Evolutionary conservation across 192 early-diverging fungal genomes (phyloP), one percentile per base, ranked within the genome.

Genomic region (Coemansia sp.): DNA sequence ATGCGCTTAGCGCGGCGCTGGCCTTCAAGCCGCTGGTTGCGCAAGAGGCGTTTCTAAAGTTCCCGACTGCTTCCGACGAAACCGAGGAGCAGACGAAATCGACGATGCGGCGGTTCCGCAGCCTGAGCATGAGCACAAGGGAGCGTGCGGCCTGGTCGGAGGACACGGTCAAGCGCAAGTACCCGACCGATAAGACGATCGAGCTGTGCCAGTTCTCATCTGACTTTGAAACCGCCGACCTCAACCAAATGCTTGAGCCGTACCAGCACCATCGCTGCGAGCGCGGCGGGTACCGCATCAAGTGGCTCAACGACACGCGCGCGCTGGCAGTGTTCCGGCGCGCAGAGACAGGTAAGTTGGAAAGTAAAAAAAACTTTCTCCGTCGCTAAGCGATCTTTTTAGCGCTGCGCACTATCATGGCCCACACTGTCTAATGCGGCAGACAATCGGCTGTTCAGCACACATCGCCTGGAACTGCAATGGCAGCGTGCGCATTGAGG

Each of bases 181-280:
- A 83, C 47, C 75, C 81, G 35, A 68, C 72, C 0, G 81, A 83
- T 45, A 83, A 83, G 64, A 83, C 81, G 29, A 66, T 83, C 31
- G 81, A 83, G 73, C 72, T 83, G 67, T 63, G 68, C 43, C 61
- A 71, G 59, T 83, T 83, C 42, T 83, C 81, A 59, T 72, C 81
- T 19, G 82, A 79, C 4, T 79, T 84, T 58, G 82, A 84, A 39
- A 84, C 82, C 19, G 73, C 74, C 22, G 82, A 84, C 53, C 77
- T 84, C 38, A 79, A 79, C 71, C 77, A 79, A 67, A 84, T 84
- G 73, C 73, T 84, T 39, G 74, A 79, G 60, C 82, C 82, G n/a
- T 84, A 84, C 73, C 77, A 84, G 73, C 82, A 84, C 71, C 53
- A 75, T 54, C 70, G 67, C 61, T 74, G 73, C 64, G 77, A 84